Evolutionary conservation across 1,284 basidiomycete species (phyloP).

Genomic region (Cryptococcus deneoformans): DNA sequence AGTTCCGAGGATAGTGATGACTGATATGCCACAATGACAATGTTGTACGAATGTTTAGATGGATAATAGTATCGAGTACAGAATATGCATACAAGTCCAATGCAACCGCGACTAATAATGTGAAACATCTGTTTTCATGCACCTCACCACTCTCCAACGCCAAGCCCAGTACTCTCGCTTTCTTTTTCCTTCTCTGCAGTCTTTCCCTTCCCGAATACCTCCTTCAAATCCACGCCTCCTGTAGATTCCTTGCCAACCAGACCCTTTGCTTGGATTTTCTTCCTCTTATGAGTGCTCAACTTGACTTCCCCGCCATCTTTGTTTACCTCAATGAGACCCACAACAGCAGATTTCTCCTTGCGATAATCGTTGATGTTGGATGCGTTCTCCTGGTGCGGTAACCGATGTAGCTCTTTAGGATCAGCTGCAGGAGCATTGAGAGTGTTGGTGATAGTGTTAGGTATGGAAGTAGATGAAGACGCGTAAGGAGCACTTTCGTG

Average conservation of each 20-base stretch:
- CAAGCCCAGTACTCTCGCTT: constrained; percentile 11
- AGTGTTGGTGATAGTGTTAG: background rate
- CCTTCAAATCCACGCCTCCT: constrained; percentile 17
- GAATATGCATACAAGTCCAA: background rate
- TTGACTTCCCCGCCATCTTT: constrained; percentile 11
- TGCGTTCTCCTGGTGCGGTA: background rate
- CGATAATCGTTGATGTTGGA: background rate
- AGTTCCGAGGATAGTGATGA: constrained; percentile 36
- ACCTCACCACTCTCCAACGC: constrained; percentile 33
- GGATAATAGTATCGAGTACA: background rate
- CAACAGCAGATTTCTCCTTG: constrained; percentile 23
- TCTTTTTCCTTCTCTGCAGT: background rate
- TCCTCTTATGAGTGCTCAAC: constrained; percentile 16
- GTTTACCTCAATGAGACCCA: constrained; percentile 27
- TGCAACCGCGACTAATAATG: background rate
- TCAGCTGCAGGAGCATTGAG: background rate
- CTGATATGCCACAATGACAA: background rate
- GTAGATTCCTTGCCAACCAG: constrained; percentile 8
- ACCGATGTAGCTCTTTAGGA: background rate
- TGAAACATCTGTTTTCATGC: background rate
- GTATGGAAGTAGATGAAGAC: background rate
- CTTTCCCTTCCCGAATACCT: constrained; percentile 12
- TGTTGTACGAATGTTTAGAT: background rate
- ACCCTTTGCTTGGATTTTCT: constrained; percentile 13
- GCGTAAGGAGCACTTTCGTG: background rate